phyloP scores from a whole-genome alignment of 805 yeast genomes.

The Cyberlindnera mycetangii region DNA sequence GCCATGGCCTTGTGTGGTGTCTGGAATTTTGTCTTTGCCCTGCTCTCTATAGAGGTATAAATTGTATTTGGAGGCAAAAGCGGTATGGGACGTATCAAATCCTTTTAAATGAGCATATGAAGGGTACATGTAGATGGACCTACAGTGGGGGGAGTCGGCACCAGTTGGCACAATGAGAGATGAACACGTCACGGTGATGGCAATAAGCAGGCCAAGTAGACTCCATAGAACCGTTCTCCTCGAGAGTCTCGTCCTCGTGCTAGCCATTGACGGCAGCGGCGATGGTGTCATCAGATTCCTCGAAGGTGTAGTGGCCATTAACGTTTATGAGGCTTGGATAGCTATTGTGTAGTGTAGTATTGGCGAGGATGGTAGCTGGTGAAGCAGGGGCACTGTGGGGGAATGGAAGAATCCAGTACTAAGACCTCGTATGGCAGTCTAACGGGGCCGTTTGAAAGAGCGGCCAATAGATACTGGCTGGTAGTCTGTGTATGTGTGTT shows the following conservation, averaged over 20 bases:
- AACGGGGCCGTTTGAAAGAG: not conserved
- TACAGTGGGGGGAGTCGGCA: conserved; percentile 54
- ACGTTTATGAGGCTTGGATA: too few species aligned
- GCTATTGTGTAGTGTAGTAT: too few species aligned
- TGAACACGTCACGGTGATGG: conserved; percentile 5
- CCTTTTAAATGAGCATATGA: conserved; percentile 73
- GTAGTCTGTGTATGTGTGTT: not conserved
- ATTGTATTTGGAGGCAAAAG: conserved; percentile 78
- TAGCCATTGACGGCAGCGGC: not conserved
- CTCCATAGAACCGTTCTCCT: conserved; percentile 4
- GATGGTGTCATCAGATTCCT: conserved; percentile 1
- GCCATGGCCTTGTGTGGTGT: conserved; percentile 42
- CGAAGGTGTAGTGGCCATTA: not conserved
- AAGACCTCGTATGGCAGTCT: too few species aligned
- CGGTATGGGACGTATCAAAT: conserved; percentile 67
- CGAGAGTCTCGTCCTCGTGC: not conserved
- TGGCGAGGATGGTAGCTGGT: too few species aligned
- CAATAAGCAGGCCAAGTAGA: conserved; percentile 2
- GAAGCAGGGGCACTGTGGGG: not conserved
- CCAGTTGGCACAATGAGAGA: conserved; percentile 28
- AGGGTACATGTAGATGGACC: conserved; percentile 77
- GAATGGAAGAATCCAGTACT: too few species aligned
- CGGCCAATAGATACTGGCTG: not conserved
- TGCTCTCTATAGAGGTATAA: conserved; percentile 85
- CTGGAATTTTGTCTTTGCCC: conserved; percentile 44